Base-by-base conservation (phyloP, 2,329 filamentous ascomycete species). In the Trichoderma atroviride region DNA sequence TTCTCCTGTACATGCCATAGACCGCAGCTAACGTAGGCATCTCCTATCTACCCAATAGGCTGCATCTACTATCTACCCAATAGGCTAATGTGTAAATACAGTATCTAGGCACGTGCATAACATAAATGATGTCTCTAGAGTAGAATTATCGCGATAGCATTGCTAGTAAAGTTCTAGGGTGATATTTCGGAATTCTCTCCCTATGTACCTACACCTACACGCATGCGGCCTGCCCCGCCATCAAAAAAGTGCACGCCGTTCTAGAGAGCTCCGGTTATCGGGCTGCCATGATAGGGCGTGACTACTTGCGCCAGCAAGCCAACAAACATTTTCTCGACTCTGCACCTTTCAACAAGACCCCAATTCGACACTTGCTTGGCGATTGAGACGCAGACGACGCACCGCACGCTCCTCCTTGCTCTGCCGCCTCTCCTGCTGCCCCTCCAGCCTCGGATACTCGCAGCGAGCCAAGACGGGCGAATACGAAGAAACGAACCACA, bases 251-350 rank as follows among this genome's bases (percentile, higher is more conserved):
- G 16, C 33, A 35, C 37, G 37, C 37, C 37, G 40, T 43, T 24
- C 56, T n/a, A 37, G n/a, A 27, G 33, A 40, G 50, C 61, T 64
- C 61, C 61, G 61, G 61, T 64, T 64, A 64, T 64, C 61, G 61
- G 61, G 53, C 24, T 22, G 40, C 13, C 61, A 43, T 53, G 33
- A 24, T 27, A 43, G 22, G 33, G 22, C 60, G 24, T 63, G 60
- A 27, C 61, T 50, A 27, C 61, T 52, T 24, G 59, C 40, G 40
- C 40, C 58, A 47, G 43, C 58, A 37, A 19, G 58, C 37, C 59
- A 62, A 31, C 59, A 62, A 22, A 62, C 61, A 56, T 40, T 31
- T 64, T n/a, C 11, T 43, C n/a, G 60, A 33, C 55, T 53, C 22
- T 40, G 37, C 40, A 43, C 4, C 40, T 47, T 56, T 64, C 64